These are phyloP conservation scores for Lodderomyces orthopsilosis DNA, from an alignment of 1,139 yeast genomes.

Conservation along the genomic window DNA sequence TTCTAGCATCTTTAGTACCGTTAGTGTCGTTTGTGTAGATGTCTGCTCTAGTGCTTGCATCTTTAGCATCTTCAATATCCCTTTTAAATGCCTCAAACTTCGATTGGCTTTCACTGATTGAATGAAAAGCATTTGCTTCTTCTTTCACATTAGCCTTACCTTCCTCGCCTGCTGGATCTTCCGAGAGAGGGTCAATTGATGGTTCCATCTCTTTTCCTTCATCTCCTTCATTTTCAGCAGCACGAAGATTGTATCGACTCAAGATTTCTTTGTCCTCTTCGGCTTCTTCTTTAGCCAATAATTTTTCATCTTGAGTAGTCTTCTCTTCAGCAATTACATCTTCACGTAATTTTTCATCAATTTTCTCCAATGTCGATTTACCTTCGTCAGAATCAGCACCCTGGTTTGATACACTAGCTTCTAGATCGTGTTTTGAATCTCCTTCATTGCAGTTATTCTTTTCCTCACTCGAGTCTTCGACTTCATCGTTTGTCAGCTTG, in stretches of 20 bases:
- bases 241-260: background rate
- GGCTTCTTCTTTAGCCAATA: background rate
- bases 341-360: background rate
- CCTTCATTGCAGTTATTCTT: background rate
- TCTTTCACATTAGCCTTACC: background rate
- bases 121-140: background rate
- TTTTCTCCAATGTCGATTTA: background rate
- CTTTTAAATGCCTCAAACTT: background rate
- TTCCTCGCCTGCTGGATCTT: background rate
- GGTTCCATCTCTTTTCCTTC: background rate
- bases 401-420: background rate
- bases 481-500: background rate
- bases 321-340: conserved; percentile 1
- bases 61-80: background rate
- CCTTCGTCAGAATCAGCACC: background rate
- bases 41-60: background rate
- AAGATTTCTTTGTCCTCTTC: background rate
- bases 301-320: background rate
- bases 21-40: too few relatives aligned
- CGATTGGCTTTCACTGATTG: background rate
- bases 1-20: background rate
- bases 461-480: background rate
- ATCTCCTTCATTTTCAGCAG: background rate
- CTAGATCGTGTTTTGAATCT: background rate
- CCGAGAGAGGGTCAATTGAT: conserved; percentile 1